Conservation (phyloP, 192 early-diverging fungal species). For the Umbelopsis sp. region DNA sequence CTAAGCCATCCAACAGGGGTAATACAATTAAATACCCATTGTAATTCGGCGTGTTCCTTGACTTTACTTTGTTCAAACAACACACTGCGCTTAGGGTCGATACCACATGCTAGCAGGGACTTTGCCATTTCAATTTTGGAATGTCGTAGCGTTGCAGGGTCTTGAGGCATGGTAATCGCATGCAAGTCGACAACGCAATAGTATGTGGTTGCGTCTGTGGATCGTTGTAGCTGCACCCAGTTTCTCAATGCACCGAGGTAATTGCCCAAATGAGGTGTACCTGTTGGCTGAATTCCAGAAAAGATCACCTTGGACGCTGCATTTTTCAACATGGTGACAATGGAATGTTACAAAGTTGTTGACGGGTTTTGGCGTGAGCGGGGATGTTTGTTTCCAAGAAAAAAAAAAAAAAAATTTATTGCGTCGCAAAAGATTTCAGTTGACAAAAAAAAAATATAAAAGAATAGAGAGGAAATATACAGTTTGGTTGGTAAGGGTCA, state of each 20-base stretch:
- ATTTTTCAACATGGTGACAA: background rate
- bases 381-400: background rate
- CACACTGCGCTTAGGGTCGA: slow-evolving; percentile 69
- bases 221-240: slow-evolving; percentile 79
- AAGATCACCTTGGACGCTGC: slow-evolving; percentile 49
- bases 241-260: slow-evolving; percentile 88
- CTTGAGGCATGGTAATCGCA: slow-evolving; percentile 77
- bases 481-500: background rate
- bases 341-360: background rate
- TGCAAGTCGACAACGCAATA: slow-evolving; percentile 91
- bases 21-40: slow-evolving; percentile 86
- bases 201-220: slow-evolving; percentile 42
- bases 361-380: too few species aligned
- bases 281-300: slow-evolving; percentile 95
- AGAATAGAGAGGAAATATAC: background rate
- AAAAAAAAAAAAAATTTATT: too few species aligned
- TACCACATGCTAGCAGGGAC: slow-evolving; percentile 80
- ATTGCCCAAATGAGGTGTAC: slow-evolving; percentile 91
- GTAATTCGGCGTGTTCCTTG: slow-evolving; percentile 74
- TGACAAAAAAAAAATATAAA: background rate
- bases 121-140: slow-evolving; percentile 76
- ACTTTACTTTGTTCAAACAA: slow-evolving; percentile 88
- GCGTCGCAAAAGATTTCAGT: too few species aligned
- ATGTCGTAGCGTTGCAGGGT: slow-evolving; percentile 62
- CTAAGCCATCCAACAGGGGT: slow-evolving; percentile 88